A percentile compares a stretch with the other conserved stretches of the same genome.
Evolutionary conservation across 129 eudicot species (phyloP).

Genomic region (Flaveria bidentis): DNA sequence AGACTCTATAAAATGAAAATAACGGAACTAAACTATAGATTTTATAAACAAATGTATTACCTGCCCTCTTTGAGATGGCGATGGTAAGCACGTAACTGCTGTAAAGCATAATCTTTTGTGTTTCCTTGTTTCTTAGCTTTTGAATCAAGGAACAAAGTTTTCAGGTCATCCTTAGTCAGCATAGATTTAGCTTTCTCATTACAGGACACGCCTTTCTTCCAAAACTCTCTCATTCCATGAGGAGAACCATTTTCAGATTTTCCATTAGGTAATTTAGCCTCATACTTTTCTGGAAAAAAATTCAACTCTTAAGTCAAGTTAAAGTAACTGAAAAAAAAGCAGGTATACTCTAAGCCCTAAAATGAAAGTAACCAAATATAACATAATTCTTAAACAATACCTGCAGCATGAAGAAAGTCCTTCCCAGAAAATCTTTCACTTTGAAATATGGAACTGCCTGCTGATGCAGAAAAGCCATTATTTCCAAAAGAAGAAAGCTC

Average conservation of each 20-base stretch:
- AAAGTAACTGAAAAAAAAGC: constrained; percentile 12
- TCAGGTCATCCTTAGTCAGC: constrained; percentile 37
- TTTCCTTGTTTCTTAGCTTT: constrained; percentile 27
- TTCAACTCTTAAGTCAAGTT: constrained; percentile 16
- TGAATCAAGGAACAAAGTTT: constrained; percentile 31
- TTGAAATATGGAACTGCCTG: constrained; percentile 31
- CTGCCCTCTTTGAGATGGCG: constrained; percentile 77
- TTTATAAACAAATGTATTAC: constrained; percentile 42
- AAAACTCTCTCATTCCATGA: constrained; percentile 37
- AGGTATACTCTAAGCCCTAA: constrained; percentile 2
- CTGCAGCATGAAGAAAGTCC: constrained; percentile 55
- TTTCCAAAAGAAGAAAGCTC: constrained; percentile 42
- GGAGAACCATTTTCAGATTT: constrained; percentile 36
- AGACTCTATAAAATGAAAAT: background rate
- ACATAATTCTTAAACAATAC: constrained; percentile 25
- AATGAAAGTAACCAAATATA: constrained; percentile 6
- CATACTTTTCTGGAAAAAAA: constrained; percentile 46
- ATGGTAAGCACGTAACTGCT: constrained; percentile 63
- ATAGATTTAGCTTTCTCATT: constrained; percentile 40
- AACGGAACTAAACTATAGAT: background rate
- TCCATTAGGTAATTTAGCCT: constrained; percentile 44
- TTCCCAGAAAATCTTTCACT: constrained; percentile 40
- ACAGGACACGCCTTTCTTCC: constrained; percentile 36
- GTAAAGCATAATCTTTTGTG: constrained; percentile 40
- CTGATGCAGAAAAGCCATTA: constrained; percentile 34